These are phyloP conservation scores for Arthonia radiata DNA, from an alignment of 495 filamentous ascomycete genomes.

Conservation along the genomic window DNA sequence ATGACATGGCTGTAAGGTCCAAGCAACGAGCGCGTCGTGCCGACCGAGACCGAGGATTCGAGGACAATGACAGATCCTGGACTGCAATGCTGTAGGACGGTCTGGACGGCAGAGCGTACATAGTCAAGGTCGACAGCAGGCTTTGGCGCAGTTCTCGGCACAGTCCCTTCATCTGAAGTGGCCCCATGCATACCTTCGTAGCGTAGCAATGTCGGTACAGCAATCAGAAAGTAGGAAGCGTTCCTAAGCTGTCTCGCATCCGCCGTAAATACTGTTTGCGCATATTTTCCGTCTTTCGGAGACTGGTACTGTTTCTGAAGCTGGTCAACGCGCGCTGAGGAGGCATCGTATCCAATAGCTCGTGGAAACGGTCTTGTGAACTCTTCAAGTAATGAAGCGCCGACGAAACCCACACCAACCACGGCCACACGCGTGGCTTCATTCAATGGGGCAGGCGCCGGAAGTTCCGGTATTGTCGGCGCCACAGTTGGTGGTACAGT, in stretches of 20 bases:
- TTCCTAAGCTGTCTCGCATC: conserved; percentile 6
- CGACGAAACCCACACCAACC: conserved; percentile 31
- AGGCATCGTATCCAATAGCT: background rate
- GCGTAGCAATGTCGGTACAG: conserved; percentile 15
- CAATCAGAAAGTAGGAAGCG: conserved; percentile 15
- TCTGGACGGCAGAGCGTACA: conserved; percentile 10
- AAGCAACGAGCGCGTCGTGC: conserved; percentile 15
- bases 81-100: conserved; percentile 9
- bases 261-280: conserved; percentile 3
- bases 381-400: conserved; percentile 20
- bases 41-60: conserved; percentile 15
- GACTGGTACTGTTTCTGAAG: too few species aligned
- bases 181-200: background rate
- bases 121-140: conserved; percentile 14
- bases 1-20: conserved; percentile 9
- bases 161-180: too few species aligned
- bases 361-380: background rate
- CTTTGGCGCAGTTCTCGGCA: too few species aligned
- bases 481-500: too few species aligned
- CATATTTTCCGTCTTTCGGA: too few species aligned
- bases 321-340: background rate
- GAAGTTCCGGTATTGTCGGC: too few species aligned
- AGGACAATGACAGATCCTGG: conserved; percentile 14
- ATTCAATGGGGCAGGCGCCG: too few species aligned
- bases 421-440: too few species aligned